Base-by-base conservation (phyloP, 805 yeast species). In the Grigorovia jiainica region DNA sequence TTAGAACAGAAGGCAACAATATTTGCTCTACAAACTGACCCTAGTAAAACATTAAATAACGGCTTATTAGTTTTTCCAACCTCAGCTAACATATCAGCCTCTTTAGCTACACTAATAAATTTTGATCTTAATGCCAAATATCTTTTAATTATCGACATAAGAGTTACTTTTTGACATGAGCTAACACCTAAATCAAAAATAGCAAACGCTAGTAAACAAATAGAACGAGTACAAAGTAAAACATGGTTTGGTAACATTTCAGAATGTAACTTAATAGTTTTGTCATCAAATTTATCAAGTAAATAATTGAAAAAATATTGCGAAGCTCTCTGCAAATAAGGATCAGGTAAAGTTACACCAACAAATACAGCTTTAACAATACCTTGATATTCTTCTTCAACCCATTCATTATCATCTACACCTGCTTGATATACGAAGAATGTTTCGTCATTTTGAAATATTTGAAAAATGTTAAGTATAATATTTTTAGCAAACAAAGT, bases 121-220 rank as follows among this genome's bases (percentile, higher is more conserved):
- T 48, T 51, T 7, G 58, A 40, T 40, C 73, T 54, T 40, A 60
- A 54, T 34, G 71, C 68, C 41, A 75, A 45, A 38, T 66, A 63
- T 34, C 63, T 60, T 5, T 65, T 63, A 25, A 71, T 50, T 20
- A 70, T 58, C 39, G 63, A 68, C 40, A 73, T 47, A 5, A 67
- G 41, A 25, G 60, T 56, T 15, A 67, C 68, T 46, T 60, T 47
- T 46, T 61, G 53, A 39, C 50, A 33, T 27, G 54, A 63, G 11
- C 55, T 50, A 5, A 64, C 45, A 29, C 53, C 55, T 25, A 50
- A 43, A 42, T 57, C 64, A 27, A 63, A 51, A 10, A 67, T 45
- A 4, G 58, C 57, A n/a, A 60, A 59, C 0, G 73, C 58, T 27
- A 72, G 48, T 4, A 63, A 47, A 31, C 65, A 65, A 2, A 68